Evolutionary conservation across 495 filamentous ascomycete genomes (phyloP), one percentile per base, ranked within the genome.

Genomic region (Ramalina intermedia): DNA sequence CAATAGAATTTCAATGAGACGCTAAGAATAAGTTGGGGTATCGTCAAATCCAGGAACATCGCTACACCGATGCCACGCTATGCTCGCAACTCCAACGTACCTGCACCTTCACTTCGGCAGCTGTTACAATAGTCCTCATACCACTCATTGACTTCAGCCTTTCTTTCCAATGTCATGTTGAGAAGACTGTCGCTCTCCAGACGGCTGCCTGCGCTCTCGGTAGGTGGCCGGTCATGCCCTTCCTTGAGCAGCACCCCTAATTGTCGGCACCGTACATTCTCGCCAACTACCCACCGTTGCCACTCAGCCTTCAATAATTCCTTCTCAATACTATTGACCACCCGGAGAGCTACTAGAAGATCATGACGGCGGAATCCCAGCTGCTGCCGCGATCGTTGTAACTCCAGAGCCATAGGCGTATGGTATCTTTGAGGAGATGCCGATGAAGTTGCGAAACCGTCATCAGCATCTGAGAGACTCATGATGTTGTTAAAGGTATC

Each of bases 341-440:
- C 75, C 6, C 89, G 80, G 66, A 96, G 75, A 14, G 88, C 87
- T 5, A 98, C 88, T 1, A 96, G 68, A 18, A 96, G 71, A 57
- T 96, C 87, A 59, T 98, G 86, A n/a, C 91, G 75, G 62, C 94
- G 90, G 12, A 74, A 64, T 9, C 83, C 91, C 2, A 98, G 76
- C 33, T 81, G 74, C 64, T 93, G 82, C 6, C 88, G 74, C 13
- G 87, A 88, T 46, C 80, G 75, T 26, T 82, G 74, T 27, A 95
- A 70, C 2, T 86, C 79, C 8, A 70, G 73, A 6, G 76, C 76
- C 21, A 81, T 76, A 16, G 75, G 72, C 48, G 24, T 39, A 26
- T 46, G 48, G 27, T 35, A 36, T 12, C 27, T 14, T 21, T 21
- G 16, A 20, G 33, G 8, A n/a, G 21, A 37, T 48, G 20, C 16